Base-by-base conservation (phyloP, 2,329 filamentous ascomycete species). In the Zymoseptoria tritici region DNA sequence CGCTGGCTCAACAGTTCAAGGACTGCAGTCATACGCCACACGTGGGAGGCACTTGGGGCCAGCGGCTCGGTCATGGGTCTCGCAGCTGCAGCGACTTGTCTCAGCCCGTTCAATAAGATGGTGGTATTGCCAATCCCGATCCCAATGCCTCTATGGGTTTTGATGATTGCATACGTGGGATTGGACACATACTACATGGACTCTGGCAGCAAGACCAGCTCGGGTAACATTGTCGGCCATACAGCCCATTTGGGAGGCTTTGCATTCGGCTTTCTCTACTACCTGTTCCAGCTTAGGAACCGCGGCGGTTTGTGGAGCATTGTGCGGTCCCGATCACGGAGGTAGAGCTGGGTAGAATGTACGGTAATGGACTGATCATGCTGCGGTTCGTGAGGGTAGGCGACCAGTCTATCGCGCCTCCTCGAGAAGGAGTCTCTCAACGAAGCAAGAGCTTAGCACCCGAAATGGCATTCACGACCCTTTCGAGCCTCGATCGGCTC, bases 191-290 rank as follows among this genome's bases (percentile, higher is more conserved):
- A 72, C 61, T 72, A 71, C 60, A 49, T 79, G 42, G 70, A 74
- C 56, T 62, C 65, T 42, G 52, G 60, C 9, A 70, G 65, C 19
- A 60, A 55, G 4, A n/a, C n/a, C n/a, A n/a, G n/a, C n/a, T n/a
- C n/a, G n/a, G n/a, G n/a, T n/a, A n/a, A n/a, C n/a, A n/a, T n/a
- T n/a, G 62, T 74, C 8, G 77, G 68, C 4, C 78, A 80, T 69
- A 69, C 73, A 19, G 78, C 76, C 7, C 78, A 80, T 71, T 57
- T 80, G 13, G 78, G 78, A 4, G 78, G 78, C 0, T 56, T 72
- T 20, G 68, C 68, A 0, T 79, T 76, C 64, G 78, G 78, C 0
- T 55, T 58, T 0, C 29, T 64, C 8, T 75, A 68, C 58, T 75
- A 74, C 55, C 16, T 70, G 6, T 22, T 63, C 3, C 57, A 52